phyloP scores from a whole-genome alignment of 2,329 filamentous ascomycete genomes.

The Sarocladiaceae sp. region DNA sequence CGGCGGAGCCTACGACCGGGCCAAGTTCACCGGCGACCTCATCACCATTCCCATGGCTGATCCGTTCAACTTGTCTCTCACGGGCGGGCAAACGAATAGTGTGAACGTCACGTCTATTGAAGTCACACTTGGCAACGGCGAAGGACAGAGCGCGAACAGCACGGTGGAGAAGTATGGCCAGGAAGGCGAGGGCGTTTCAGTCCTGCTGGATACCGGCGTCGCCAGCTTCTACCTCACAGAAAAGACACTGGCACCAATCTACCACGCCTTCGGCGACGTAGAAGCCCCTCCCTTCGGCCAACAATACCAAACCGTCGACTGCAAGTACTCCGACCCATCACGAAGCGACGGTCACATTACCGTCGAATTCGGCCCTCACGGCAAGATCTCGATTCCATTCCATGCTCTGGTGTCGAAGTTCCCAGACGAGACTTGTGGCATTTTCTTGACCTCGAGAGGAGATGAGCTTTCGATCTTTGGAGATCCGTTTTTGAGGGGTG shows the following conservation, averaged over 20 bases:
- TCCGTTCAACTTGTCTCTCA: neutral
- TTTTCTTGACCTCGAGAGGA: neutral
- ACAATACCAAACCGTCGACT: neutral
- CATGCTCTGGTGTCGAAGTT: neutral
- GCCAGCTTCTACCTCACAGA: neutral
- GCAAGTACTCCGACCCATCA: neutral
- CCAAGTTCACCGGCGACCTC: neutral
- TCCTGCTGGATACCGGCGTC: slow-evolving; percentile 4
- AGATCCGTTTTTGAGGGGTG: slow-evolving; percentile 1
- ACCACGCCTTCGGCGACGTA: neutral
- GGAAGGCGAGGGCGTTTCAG: neutral
- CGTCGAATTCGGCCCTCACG: neutral
- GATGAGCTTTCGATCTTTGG: neutral
- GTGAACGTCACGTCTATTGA: slow-evolving; percentile 2
- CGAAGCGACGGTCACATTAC: neutral
- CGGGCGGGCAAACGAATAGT: neutral
- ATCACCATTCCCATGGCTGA: slow-evolving; percentile 4
- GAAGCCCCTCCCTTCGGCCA: too few species aligned
- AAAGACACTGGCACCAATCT: neutral
- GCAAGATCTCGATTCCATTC: slow-evolving; percentile 1
- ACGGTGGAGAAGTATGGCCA: slow-evolving; percentile 4
- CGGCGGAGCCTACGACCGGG: slow-evolving; percentile 2
- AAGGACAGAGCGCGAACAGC: neutral
- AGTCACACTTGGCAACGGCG: neutral
- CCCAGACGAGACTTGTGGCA: neutral